Evolutionary conservation across 768 basidiomycete genomes (phyloP).

Genomic region (Amanita rimosa): DNA sequence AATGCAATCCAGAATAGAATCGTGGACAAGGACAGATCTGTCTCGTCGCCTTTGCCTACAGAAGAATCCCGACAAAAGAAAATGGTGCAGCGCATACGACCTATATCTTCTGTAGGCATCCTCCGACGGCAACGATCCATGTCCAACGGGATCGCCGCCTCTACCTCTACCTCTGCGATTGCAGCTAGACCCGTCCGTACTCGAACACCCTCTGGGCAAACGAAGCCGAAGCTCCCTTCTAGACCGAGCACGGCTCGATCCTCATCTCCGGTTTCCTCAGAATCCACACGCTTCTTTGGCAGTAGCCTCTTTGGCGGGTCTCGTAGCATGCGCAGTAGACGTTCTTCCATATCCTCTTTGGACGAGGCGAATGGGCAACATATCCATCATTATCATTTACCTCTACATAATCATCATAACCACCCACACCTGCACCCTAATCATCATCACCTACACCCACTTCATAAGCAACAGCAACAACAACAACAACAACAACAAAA

Average conservation of each 20-base stretch:
- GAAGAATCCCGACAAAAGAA: neutral
- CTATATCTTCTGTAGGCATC: conserved; percentile 1
- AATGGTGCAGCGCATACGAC: neutral
- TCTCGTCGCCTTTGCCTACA: neutral
- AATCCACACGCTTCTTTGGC: neutral
- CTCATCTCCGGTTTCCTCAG: neutral
- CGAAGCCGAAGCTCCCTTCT: conserved; percentile 11
- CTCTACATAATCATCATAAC: conserved; percentile 4
- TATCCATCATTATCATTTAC: neutral
- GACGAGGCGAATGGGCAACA: neutral
- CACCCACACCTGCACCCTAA: conserved; percentile 7
- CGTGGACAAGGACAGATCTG: neutral
- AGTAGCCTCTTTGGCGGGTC: neutral
- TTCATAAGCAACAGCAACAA: conserved; percentile 45
- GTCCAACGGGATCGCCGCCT: neutral
- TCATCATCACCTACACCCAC: conserved; percentile 25
- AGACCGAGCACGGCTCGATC: conserved; percentile 11
- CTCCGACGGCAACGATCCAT: neutral
- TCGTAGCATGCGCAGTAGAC: conserved; percentile 5
- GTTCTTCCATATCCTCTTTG: conserved; percentile 1
- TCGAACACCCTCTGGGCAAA: neutral
- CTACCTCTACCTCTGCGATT: neutral
- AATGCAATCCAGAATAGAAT: neutral
- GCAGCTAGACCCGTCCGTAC: neutral
- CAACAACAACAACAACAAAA: conserved; percentile 31